phyloP scores from a whole-genome alignment of 139 green algal genomes.

The Nannochloris sp. region DNA sequence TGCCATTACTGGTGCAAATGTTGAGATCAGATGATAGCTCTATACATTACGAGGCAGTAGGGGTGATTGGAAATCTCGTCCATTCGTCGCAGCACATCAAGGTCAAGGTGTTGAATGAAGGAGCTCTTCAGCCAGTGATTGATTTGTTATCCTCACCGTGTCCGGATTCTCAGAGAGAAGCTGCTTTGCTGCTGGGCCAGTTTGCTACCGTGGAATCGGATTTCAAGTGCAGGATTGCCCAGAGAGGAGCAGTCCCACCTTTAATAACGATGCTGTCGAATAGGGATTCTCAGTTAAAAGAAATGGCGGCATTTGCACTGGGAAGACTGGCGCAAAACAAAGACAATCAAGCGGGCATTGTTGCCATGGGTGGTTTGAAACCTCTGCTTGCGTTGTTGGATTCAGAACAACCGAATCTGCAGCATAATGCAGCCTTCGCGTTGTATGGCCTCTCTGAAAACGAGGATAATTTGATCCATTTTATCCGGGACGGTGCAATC shows the following conservation, averaged over 20 bases:
- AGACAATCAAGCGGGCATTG: slow-evolving; percentile 89
- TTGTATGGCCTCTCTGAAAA: slow-evolving; percentile 96
- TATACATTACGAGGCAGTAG: slow-evolving; percentile 97
- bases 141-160: slow-evolving; percentile 71
- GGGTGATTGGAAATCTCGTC: slow-evolving; percentile 96
- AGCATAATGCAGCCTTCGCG: slow-evolving; percentile 92
- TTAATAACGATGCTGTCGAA: slow-evolving; percentile 86
- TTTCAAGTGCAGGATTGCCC: slow-evolving; percentile 81
- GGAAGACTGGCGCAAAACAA: slow-evolving; percentile 85
- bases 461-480: slow-evolving; percentile 91
- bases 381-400: slow-evolving; percentile 87
- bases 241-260: slow-evolving; percentile 87
- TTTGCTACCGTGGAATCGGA: slow-evolving; percentile 83
- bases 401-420: slow-evolving; percentile 69
- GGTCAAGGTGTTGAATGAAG: slow-evolving; percentile 62
- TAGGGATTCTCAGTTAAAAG: slow-evolving; percentile 65
- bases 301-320: slow-evolving; percentile 98
- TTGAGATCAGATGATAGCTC: slow-evolving; percentile 77
- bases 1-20: slow-evolving; percentile 93
- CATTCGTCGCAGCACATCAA: slow-evolving; percentile 81
- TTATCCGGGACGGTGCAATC: slow-evolving; percentile 70
- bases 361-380: slow-evolving; percentile 69
- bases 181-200: slow-evolving; percentile 92
- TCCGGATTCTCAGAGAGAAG: slow-evolving; percentile 87
- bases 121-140: slow-evolving; percentile 96